A percentile compares a stretch with the other conserved stretches of the same genome.
Conservation (phyloP, 2,329 filamentous ascomycete species). For the Xylaria multiplex region DNA sequence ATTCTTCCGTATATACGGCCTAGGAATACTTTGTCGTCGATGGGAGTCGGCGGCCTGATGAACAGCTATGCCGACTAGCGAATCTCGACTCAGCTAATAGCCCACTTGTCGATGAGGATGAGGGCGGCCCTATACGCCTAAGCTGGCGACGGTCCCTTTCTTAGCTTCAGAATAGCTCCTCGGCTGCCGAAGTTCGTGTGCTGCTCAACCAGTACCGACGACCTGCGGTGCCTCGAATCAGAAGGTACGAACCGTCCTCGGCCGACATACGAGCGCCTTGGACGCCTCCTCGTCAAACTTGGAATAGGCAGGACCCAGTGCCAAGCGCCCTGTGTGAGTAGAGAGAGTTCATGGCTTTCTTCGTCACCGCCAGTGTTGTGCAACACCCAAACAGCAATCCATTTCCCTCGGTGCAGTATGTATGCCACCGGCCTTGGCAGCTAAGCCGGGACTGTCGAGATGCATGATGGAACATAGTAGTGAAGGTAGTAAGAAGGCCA, state of each 20-base stretch:
- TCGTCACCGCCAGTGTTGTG: conserved; percentile 39
- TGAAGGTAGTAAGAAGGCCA: conserved; percentile 17
- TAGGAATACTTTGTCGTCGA: conserved; percentile 2
- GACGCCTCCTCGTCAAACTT: conserved; percentile 26
- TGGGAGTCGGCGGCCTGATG: conserved; percentile 1
- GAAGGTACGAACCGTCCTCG: conserved; percentile 4
- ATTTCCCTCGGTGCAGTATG: conserved; percentile 32
- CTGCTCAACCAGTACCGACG: conserved; percentile 2
- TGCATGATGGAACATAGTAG: conserved; percentile 9
- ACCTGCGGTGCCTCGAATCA: conserved; percentile 27
- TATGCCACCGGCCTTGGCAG: conserved; percentile 39
- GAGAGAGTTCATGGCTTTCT: conserved; percentile 25
- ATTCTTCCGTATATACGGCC: background rate
- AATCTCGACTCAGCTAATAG: conserved; percentile 11
- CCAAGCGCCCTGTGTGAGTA: conserved; percentile 35
- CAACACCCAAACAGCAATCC: conserved; percentile 33
- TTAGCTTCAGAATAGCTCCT: background rate
- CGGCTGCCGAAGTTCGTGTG: conserved; percentile 17
- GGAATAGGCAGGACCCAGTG: conserved; percentile 24
- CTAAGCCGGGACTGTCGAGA: conserved; percentile 27
- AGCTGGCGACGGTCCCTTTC: conserved; percentile 2
- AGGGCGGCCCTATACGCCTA: conserved; percentile 10
- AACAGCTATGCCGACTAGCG: background rate
- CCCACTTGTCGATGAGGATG: conserved; percentile 2
- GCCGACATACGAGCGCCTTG: conserved; percentile 14